These are phyloP conservation scores for Lasiosphaeriaceae sp. DNA, from an alignment of 495 filamentous ascomycete genomes.

Conservation along the genomic window DNA sequence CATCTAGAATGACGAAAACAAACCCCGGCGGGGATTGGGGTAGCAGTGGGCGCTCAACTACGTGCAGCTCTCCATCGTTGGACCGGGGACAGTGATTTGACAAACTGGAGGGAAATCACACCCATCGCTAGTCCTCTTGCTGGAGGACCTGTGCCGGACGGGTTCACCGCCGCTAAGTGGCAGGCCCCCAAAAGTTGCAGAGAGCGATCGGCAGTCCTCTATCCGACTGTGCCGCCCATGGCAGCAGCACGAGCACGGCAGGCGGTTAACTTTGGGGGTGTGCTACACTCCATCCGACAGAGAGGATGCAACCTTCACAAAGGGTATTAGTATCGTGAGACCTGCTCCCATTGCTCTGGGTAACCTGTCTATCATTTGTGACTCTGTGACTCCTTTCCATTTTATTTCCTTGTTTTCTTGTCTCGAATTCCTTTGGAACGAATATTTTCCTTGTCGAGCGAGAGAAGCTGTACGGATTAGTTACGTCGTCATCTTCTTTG, in stretches of 20 bases:
- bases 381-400: background rate
- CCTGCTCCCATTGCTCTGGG: background rate
- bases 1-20: no score
- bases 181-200: background rate
- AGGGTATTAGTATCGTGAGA: conserved; percentile 13
- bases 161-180: no score
- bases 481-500: background rate
- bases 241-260: background rate
- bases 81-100: no score
- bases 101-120: no score
- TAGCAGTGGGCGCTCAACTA: no score
- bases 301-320: no score
- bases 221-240: background rate
- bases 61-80: no score
- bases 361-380: background rate
- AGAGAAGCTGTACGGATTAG: no score
- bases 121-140: no score
- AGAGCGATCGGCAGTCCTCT: background rate
- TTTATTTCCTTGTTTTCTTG: background rate
- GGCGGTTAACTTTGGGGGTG: background rate
- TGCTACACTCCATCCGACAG: background rate
- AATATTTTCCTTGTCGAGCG: background rate
- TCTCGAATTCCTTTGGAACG: background rate
- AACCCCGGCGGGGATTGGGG: no score
- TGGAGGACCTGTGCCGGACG: no score